Percentiles rank a stretch among this genome's conserved stretches.
phyloP scores from a whole-genome alignment of 2,329 filamentous ascomycete genomes.

The Blumeria hordei region DNA sequence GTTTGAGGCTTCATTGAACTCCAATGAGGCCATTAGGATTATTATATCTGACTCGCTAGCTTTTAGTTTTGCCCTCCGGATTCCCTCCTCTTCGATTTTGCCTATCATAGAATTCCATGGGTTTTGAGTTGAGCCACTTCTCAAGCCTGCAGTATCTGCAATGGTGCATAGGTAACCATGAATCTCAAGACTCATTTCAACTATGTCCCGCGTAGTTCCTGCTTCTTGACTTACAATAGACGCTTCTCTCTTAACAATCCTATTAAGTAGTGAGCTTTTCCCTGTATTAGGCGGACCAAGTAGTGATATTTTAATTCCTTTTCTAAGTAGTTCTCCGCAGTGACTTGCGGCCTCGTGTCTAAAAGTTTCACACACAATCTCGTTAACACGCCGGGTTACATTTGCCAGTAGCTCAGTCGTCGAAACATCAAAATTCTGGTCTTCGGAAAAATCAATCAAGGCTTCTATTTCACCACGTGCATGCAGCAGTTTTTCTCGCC shows the following conservation, averaged over 20 bases:
- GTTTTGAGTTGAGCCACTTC: constrained; percentile 19
- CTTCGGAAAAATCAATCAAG: constrained; percentile 88
- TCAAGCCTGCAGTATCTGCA: constrained; percentile 80
- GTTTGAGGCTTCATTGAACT: constrained; percentile 16
- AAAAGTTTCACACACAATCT: constrained; percentile 36
- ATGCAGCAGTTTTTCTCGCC: constrained; percentile 53
- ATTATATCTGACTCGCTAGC: constrained; percentile 70
- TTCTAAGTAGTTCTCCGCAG: constrained; percentile 59
- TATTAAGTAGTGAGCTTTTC: constrained; percentile 83
- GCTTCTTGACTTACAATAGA: constrained; percentile 87
- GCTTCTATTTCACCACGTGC: constrained; percentile 85
- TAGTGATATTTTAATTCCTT: constrained; percentile 66
- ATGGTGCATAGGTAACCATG: constrained; percentile 81
- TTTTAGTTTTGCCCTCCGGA: constrained; percentile 59
- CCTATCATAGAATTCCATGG: constrained; percentile 26
- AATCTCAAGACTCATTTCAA: constrained; percentile 77
- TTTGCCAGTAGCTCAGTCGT: constrained; percentile 45
- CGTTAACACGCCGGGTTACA: constrained; percentile 38
- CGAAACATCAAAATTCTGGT: constrained; percentile 88
- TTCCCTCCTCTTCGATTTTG: constrained; percentile 67
- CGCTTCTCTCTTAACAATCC: constrained; percentile 72
- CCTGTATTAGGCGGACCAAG: constrained; percentile 83
- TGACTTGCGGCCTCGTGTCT: constrained; percentile 55
- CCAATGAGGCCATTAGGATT: constrained; percentile 55
- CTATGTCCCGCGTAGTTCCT: constrained; percentile 80